Evolutionary conservation across 2,329 filamentous ascomycete genomes (phyloP).

Genomic region (Ceratocystis cacaofunesta): DNA sequence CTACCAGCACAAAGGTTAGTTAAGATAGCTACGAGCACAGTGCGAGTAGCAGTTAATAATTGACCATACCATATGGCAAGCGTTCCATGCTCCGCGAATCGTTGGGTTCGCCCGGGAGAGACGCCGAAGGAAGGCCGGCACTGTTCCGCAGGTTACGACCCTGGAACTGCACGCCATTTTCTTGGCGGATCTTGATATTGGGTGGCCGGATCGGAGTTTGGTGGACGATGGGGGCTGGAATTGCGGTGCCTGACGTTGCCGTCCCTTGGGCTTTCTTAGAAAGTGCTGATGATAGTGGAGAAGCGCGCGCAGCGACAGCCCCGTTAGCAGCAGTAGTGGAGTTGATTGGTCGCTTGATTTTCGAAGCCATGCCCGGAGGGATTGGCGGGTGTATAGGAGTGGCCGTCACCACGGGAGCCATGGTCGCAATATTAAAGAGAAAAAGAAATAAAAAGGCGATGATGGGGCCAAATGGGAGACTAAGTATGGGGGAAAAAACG

Average conservation of each 20-base stretch:
- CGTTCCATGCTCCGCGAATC: slow-evolving; percentile 29
- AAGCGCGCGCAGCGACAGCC: slow-evolving; percentile 44
- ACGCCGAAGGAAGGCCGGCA: slow-evolving; percentile 35
- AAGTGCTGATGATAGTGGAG: slow-evolving; percentile 42
- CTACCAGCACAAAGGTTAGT: slow-evolving; percentile 29
- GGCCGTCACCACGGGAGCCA: slow-evolving; percentile 42
- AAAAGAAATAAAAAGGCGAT: not conserved
- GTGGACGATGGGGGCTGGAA: slow-evolving; percentile 18
- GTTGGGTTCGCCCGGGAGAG: slow-evolving; percentile 31
- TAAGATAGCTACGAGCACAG: slow-evolving; percentile 16
- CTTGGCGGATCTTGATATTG: slow-evolving; percentile 22
- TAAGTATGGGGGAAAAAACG: not conserved
- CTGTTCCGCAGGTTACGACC: slow-evolving; percentile 38
- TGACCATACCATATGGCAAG: slow-evolving; percentile 36
- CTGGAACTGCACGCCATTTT: slow-evolving; percentile 31
- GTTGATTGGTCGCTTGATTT: slow-evolving; percentile 50
- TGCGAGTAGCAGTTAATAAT: not conserved
- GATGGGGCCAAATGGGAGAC: not conserved
- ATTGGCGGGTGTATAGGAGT: slow-evolving; percentile 29
- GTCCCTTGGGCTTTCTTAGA: slow-evolving; percentile 38
- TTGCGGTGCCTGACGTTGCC: slow-evolving; percentile 28
- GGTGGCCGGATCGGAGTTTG: slow-evolving; percentile 15
- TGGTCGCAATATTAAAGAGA: slow-evolving; percentile 21
- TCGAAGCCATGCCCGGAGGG: slow-evolving; percentile 25
- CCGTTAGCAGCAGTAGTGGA: slow-evolving; percentile 49